Evolutionary conservation across 2,329 filamentous ascomycete genomes (phyloP), one percentile per base, ranked within the genome.

Genomic region (Waltergamsia citrina): DNA sequence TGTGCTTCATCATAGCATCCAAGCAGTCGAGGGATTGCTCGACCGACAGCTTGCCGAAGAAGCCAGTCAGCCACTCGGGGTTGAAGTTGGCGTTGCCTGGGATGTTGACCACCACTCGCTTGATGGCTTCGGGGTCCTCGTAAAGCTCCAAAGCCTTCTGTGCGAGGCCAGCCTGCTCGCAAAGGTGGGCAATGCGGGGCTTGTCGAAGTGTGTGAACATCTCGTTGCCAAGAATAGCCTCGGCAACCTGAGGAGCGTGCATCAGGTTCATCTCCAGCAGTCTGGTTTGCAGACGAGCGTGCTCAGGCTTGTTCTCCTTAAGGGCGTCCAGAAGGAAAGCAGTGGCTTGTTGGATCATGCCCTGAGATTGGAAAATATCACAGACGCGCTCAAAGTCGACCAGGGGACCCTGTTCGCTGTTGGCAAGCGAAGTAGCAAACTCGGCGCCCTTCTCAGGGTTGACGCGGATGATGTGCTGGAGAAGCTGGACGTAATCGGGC

Each of bases 181-280:
- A 98, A 35, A 98, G 74, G 44, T 81, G 75, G 17, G 90, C 85
- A 58, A 98, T 85, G 43, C 87, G 82, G 29, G 78, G 64, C 66
- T 85, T 93, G 63, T 98, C 92, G 52, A 94, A 98, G 63, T 98
- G 78, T 1, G 87, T 87, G 62, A 98, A 96, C 83, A 98, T 95
- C 50, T 96, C 86, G 51, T 98, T 98, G 44, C 90, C 85, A 26
- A 98, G 75, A 46, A 98, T 98, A 22, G 92, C 92, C 58, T 98
- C 93, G 4, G 93, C 92, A 35, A 98, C 93, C 59, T 96, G 92
- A 33, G 92, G 92, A 2, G 92, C 93, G 47, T 94, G 93, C 60
- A 94, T 72, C 42, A 98, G 64, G 60, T 98, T 98, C 88, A 98
- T 96, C 69, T 98, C 93, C 36, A 98, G 67, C 4, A 98, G 72